Percentiles rank a stretch among this genome's conserved stretches.
Evolutionary conservation across 2,329 filamentous ascomycete species (phyloP).

Genomic region (Hypomyces rosellus): DNA sequence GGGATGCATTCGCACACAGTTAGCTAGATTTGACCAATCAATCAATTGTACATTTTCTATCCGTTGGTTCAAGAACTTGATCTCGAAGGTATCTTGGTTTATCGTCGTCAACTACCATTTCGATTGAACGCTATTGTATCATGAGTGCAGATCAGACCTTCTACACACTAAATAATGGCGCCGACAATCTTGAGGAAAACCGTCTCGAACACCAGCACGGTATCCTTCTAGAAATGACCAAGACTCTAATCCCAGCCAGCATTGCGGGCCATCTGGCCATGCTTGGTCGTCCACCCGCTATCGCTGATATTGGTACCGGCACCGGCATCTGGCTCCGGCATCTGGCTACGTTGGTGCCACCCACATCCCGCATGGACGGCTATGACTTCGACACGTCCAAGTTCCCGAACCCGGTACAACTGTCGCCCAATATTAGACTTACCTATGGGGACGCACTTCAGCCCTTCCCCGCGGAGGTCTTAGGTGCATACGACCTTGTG

Average conservation of each 20-base stretch:
- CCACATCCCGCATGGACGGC: conserved; percentile 12
- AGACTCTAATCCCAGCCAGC: background rate
- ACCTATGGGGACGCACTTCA: conserved; percentile 6
- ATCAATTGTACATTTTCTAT: no score
- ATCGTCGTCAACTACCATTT: no score
- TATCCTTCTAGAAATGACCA: background rate
- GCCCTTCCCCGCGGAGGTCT: conserved; percentile 11
- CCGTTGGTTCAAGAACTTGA: no score
- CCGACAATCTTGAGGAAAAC: background rate
- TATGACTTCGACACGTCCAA: conserved; percentile 16
- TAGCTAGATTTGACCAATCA: no score
- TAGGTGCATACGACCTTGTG: conserved; percentile 13
- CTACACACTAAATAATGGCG: background rate
- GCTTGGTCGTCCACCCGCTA: background rate
- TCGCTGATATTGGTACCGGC: conserved; percentile 15
- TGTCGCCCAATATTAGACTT: conserved; percentile 12
- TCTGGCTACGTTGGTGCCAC: conserved; percentile 11
- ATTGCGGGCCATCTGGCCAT: background rate
- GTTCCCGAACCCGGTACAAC: conserved; percentile 10
- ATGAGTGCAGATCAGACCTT: background rate
- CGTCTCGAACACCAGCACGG: background rate
- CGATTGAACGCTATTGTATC: no score
- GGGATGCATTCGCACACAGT: no score
- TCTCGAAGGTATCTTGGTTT: no score
- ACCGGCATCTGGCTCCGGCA: conserved; percentile 18